Conservation (phyloP, 1,139 yeast genomes). For the Nakaseomyces uthaithaninus region DNA sequence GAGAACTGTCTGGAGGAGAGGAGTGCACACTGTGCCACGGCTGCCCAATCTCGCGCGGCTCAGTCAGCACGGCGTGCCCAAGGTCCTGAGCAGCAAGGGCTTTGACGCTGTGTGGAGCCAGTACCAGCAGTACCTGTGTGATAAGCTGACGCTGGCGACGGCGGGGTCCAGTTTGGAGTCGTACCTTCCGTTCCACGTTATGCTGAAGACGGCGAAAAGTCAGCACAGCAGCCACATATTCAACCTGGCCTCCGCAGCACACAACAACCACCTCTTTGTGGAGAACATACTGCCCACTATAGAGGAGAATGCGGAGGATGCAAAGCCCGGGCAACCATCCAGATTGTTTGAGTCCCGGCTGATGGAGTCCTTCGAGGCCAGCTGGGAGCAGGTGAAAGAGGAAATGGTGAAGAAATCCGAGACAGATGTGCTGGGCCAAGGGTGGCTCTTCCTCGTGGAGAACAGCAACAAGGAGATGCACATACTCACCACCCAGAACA, state of each 20-base stretch:
- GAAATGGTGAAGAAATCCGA: constrained; percentile 39
- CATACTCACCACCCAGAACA: constrained; percentile 61
- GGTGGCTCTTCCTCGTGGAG: constrained; percentile 87
- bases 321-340: constrained; percentile 37
- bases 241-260: constrained; percentile 86
- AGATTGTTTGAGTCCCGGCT: constrained; percentile 34
- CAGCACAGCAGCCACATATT: constrained; percentile 63
- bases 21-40: constrained; percentile 59
- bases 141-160: constrained; percentile 64
- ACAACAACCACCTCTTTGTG: constrained; percentile 84
- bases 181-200: constrained; percentile 67
- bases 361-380: constrained; percentile 22
- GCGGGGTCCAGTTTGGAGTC: constrained; percentile 75
- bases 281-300: constrained; percentile 44
- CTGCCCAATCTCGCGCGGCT: constrained; percentile 40
- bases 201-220: constrained; percentile 63
- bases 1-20: constrained; percentile 15
- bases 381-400: constrained; percentile 33
- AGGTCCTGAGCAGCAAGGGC: constrained; percentile 61
- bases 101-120: constrained; percentile 72
- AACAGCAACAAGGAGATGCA: constrained; percentile 56
- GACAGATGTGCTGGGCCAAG: constrained; percentile 49
- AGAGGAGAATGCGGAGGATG: constrained; percentile 18
- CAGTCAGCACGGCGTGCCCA: constrained; percentile 52
- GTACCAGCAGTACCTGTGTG: constrained; percentile 62